Evolutionary conservation across 192 early-diverging fungal genomes (phyloP), one percentile per base, ranked within the genome.

Genomic region (Coemansia umbellata): DNA sequence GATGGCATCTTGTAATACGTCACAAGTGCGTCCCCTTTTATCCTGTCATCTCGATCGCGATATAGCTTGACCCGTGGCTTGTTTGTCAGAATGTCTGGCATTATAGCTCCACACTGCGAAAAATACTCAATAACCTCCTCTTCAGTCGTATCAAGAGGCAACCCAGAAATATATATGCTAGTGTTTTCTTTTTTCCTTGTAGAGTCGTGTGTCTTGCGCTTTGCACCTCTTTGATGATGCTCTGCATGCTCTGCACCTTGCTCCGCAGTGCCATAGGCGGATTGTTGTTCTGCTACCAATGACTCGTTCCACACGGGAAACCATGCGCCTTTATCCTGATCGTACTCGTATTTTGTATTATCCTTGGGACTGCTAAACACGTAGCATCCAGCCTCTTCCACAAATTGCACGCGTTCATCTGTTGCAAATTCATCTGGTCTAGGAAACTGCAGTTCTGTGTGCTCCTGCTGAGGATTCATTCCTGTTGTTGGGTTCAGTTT

Each of bases 1-100:
- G 90, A 92, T 54, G 95, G 93, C 33, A 84, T 85, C 61, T 93
- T 89, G 56, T 94, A 85, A 65, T 90, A 99, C 10, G 85, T 89
- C 6, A 99, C 85, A 5, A 99, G 70, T 5, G 86, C 96, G 66
- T 99, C 96, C 2, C 96, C 96, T 60, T 94, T 96, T 19, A 82
- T 60, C 7, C 58, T 51, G 7, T 85, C 87, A 6, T 84, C 58
- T n/a, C 60, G 70, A 42, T 93, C 76, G 11, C 68, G 78, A 59
- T 99, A 99, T 40, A 99, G 58, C 60, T 97, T 99, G 51, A 99
- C 91, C 36, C 84, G 85, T 8, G 93, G 92, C 47, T 84, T 68
- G 18, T 87, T 60, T 37, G 73, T 75, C 9, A 53, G 10, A 5
- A 75, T 47, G 33, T 75, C 73, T 8, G 66, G 66, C 66, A 75